A percentile compares a stretch with the other conserved stretches of the same genome.
Evolutionary conservation across 768 basidiomycete species (phyloP).

Genomic region (Russula olivacea): DNA sequence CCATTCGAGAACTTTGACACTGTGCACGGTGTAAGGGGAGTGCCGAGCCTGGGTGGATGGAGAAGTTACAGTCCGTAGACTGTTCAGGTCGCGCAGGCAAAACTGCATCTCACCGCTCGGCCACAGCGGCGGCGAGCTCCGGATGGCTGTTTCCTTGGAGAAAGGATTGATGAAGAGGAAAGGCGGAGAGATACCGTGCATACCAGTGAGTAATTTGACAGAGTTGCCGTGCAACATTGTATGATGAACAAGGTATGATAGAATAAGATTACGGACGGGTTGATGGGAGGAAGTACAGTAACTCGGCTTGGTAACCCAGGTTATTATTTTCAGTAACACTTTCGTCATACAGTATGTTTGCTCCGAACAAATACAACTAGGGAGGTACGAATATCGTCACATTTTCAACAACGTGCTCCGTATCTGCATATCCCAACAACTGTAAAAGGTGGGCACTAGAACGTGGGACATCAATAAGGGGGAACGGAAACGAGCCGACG

Average conservation of each 20-base stretch:
- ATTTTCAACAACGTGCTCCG: slow-evolving; percentile 96
- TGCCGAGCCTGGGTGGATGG: slow-evolving; percentile 63
- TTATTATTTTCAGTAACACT: not conserved
- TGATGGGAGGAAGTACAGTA: not conserved
- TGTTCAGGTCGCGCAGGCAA: slow-evolving; percentile 32
- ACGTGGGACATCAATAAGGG: slow-evolving; percentile 9
- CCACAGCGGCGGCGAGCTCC: slow-evolving; percentile 91
- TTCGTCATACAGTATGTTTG: slow-evolving; percentile 15
- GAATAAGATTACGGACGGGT: not conserved
- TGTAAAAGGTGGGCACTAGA: slow-evolving; percentile 72
- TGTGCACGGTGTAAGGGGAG: slow-evolving; percentile 77
- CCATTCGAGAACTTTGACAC: slow-evolving; percentile 92
- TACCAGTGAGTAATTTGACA: slow-evolving; percentile 69
- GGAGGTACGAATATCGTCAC: slow-evolving; percentile 70
- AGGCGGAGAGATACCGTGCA: slow-evolving; percentile 25
- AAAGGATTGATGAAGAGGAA: slow-evolving; percentile 21
- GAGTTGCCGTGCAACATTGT: slow-evolving; percentile 79
- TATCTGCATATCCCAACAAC: slow-evolving; percentile 88
- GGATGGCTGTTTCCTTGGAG: slow-evolving; percentile 90
- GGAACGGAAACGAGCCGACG: slow-evolving; percentile 1
- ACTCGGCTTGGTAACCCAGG: not conserved
- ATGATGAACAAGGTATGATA: not conserved
- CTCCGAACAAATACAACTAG: slow-evolving; percentile 26
- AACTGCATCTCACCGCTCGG: slow-evolving; percentile 84
- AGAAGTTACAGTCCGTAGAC: slow-evolving; percentile 46